Conservation (phyloP, 1,284 basidiomycete genomes). For the Schizophyllum amplum region DNA sequence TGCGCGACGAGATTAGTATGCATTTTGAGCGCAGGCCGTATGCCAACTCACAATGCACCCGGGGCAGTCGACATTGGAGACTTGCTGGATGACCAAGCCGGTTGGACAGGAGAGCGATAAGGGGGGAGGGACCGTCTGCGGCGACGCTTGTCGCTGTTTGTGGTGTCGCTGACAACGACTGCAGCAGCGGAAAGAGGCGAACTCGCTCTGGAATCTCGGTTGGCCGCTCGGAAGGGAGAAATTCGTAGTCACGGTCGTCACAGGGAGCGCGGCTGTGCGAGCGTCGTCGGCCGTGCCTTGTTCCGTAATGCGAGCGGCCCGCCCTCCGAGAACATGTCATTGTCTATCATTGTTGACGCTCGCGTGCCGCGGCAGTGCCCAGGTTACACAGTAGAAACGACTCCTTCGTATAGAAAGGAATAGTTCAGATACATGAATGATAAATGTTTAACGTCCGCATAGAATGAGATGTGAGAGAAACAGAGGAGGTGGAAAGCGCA, state of each 20-base stretch:
- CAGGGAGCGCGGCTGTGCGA: neutral
- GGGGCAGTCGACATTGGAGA: slow-evolving; percentile 19
- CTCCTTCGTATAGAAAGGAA: too few species aligned
- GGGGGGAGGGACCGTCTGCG: neutral
- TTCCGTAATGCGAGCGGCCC: neutral
- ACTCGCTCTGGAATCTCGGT: neutral
- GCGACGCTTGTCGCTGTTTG: neutral
- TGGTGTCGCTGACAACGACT: neutral
- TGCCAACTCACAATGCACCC: slow-evolving; percentile 25
- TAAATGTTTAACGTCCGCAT: too few species aligned
- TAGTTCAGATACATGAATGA: too few species aligned
- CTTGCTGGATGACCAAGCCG: neutral
- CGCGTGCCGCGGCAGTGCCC: too few species aligned
- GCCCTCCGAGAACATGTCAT: neutral
- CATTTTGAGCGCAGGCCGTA: neutral
- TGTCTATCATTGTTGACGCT: neutral
- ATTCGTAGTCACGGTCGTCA: neutral
- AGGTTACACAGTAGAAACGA: too few species aligned
- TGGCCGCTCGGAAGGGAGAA: neutral
- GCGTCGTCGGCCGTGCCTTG: neutral
- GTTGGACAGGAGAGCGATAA: neutral
- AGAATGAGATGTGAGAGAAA: too few species aligned
- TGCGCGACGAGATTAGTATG: slow-evolving; percentile 14
- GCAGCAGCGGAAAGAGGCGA: neutral
- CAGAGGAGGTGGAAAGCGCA: too few species aligned